These are phyloP conservation scores for Petunia secreta DNA, from an alignment of 257 asterid genomes.

Conservation along the genomic window DNA sequence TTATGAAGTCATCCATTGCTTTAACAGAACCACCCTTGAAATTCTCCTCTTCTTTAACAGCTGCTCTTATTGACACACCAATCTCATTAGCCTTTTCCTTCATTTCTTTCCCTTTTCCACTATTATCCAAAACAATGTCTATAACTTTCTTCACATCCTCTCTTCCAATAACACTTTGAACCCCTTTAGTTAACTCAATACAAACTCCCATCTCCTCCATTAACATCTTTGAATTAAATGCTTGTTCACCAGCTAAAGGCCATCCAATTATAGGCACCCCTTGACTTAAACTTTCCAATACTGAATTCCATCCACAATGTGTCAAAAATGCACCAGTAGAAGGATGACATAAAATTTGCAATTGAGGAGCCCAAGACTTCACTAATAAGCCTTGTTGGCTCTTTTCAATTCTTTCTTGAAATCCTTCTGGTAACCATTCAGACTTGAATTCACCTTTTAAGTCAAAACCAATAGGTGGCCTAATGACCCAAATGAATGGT, in stretches of 20 bases:
- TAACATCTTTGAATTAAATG: slow-evolving; percentile 79
- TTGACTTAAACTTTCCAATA: slow-evolving; percentile 80
- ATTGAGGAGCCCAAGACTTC: slow-evolving; percentile 90
- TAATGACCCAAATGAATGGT: slow-evolving; percentile 75
- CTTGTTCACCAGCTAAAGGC: slow-evolving; percentile 96
- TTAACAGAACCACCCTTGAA: slow-evolving; percentile 52
- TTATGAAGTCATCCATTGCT: slow-evolving; percentile 63
- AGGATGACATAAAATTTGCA: slow-evolving; percentile 76
- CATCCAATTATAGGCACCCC: slow-evolving; percentile 93
- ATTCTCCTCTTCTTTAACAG: slow-evolving; percentile 50
- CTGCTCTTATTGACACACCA: slow-evolving; percentile 55
- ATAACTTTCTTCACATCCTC: slow-evolving; percentile 72
- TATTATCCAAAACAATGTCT: slow-evolving; percentile 50
- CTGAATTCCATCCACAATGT: slow-evolving; percentile 96
- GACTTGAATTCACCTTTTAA: slow-evolving; percentile 52
- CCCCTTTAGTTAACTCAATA: slow-evolving; percentile 62
- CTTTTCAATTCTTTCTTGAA: slow-evolving; percentile 41
- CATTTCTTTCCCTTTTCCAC: slow-evolving; percentile 61
- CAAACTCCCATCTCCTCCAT: slow-evolving; percentile 82
- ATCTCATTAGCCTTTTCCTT: slow-evolving; percentile 59
- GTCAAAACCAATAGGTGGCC: slow-evolving; percentile 78
- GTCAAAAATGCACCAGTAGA: slow-evolving; percentile 75
- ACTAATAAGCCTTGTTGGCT: slow-evolving; percentile 60
- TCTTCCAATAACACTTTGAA: slow-evolving; percentile 38
- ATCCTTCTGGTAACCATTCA: slow-evolving; percentile 76